Base-by-base conservation (phyloP, 371 early-diverging fungal species). In the Polyrhizophydium stewartii region DNA sequence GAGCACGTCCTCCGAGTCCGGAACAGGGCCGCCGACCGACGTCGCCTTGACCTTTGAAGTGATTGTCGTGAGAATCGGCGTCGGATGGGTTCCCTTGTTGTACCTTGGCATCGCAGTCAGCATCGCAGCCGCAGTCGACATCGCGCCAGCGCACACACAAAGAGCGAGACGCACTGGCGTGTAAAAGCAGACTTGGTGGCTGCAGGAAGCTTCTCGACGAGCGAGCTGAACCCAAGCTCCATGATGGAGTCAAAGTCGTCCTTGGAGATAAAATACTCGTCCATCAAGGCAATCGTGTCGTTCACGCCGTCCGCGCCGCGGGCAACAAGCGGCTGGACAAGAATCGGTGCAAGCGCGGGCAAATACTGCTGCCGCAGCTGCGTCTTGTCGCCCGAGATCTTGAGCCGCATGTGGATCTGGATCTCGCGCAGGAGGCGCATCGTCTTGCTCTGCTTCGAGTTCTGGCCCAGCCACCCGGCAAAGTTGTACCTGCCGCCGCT, bases 161-260 rank as follows among this genome's bases (percentile, higher is more conserved):
- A 45, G n/a, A 5, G 41, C 27, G 45, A 64, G 62, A 21, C 27
- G 19, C 17, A 58, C 83, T 68, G 84, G 91, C 85, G 56, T 0
- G 96, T 98, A 67, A 99, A 92, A 0, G 88, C 72, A 0, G 86
- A 63, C 69, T 97, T 99, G 56, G 79, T 77, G 2, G 76, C 81
- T 0, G 91, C 65, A 1, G 89, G 79, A 7, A 98, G 79, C n/a
- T 68, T 65, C 58, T 81, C 82, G 55, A 84, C 57, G 37, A 88
- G 62, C 1, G 74, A 74, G 28, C 78, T 62, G 35, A 75, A 77
- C 28, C 71, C 77, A 53, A 98, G 62, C 52, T 95, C 96, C 61
- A 87, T 66, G 27, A 98, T 68, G 0, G 87, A 74, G 24, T 96
- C 96, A 69, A 89, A 84, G 67, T 93, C 92, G 56, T 98, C 98